These are phyloP conservation scores for Letharia lupina DNA, from an alignment of 495 filamentous ascomycete genomes.

Conservation along the genomic window DNA sequence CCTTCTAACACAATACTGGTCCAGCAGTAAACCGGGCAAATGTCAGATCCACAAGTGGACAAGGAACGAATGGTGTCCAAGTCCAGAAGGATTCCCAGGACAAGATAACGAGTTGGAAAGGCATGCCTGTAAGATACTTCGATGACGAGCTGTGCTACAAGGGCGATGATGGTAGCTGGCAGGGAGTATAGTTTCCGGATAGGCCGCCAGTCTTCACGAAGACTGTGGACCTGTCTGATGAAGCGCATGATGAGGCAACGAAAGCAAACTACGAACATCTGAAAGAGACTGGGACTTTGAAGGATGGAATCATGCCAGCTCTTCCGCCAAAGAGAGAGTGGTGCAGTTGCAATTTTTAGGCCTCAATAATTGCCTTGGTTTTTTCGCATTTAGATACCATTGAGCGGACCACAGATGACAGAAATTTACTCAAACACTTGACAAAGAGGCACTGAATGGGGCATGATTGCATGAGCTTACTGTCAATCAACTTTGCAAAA, in stretches of 20 bases:
- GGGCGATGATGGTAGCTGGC: slow-evolving; percentile 40
- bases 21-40: not conserved
- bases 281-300: slow-evolving; percentile 52
- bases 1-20: not conserved
- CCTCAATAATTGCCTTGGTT: not conserved
- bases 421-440: not conserved
- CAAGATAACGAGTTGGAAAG: slow-evolving; percentile 43
- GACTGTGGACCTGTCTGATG: slow-evolving; percentile 41
- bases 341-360: slow-evolving; percentile 61
- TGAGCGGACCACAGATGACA: no score
- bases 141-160: slow-evolving; percentile 44
- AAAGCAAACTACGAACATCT: slow-evolving; percentile 52
- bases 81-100: slow-evolving; percentile 13
- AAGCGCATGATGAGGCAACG: slow-evolving; percentile 40
- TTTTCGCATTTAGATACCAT: not conserved
- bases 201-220: slow-evolving; percentile 52
- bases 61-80: slow-evolving; percentile 7
- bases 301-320: slow-evolving; percentile 55
- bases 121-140: slow-evolving; percentile 46
- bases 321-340: slow-evolving; percentile 66
- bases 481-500: not conserved
- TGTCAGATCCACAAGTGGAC: not conserved
- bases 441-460: not conserved
- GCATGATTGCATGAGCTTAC: not conserved
- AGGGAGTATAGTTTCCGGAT: slow-evolving; percentile 60